Evolutionary conservation across 306 rosid genomes (phyloP), one percentile per base, ranked within the genome.

Genomic region (Boehmeria nivea): DNA sequence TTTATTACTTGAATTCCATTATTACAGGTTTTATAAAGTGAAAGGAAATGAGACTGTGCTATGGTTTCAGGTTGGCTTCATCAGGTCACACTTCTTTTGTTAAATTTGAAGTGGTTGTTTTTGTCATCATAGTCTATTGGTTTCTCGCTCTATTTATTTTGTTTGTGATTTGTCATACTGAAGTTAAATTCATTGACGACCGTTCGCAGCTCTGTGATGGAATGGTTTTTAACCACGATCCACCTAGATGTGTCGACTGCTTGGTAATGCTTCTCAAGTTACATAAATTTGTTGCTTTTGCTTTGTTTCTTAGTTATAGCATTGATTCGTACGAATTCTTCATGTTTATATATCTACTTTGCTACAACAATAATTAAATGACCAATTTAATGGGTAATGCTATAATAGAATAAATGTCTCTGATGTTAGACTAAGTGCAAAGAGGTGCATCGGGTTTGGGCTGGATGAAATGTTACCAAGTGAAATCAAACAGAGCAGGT

Each of bases 41-140:
- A 78, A 81, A 22, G 84, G 19, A 53, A 91, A 91, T 52, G 81
- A 69, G 69, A 81, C 89, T 21, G 68, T 83, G 55, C 68, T 85
- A 64, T 91, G 99, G 99, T 87, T 91, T 91, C 99, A 91, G 99
- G 99, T 91, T 87, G 76, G 99, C 94, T 79, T 72, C 77, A 79
- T 78, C 93, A 87, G 96, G 89, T 84, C 83, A 78, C 94, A 60
- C 82, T 77, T 75, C 78, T 78, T 70, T 81, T 74, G 58, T 4
- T 33, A 33, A 33, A 64, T 79, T 77, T 66, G 39, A 34, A 62
- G 43, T 61, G 22, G 1, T 43, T 24, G 59, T 48, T 21, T 22
- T 11, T n/a, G 31, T 28, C 18, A 7, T 54, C 12, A n/a, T 49
- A 40, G 44, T 25, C 17, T 8, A 9, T 21, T 21, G 6, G 12